Base-by-base conservation (phyloP, 2,329 filamentous ascomycete species). In the Curvularia eragrostidis region DNA sequence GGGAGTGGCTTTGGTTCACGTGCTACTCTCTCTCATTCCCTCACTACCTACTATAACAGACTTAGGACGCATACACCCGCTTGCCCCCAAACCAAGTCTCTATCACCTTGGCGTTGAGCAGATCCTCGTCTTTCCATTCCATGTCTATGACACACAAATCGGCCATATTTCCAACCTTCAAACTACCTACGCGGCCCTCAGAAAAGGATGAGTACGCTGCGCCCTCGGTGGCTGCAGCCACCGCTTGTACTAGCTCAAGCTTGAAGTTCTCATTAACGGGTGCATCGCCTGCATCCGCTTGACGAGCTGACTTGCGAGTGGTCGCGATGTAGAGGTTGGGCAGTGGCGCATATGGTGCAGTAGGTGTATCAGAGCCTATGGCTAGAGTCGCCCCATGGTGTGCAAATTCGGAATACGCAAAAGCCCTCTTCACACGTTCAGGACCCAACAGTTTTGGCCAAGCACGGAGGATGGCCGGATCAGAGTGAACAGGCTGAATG, bases 401-500 rank as follows among this genome's bases (percentile, higher is more conserved):
- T 42, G 84, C 82, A 61, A 89, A 87, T 46, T 89, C 86, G 41
- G 81, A 80, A 71, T 89, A 89, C 0, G 87, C 84, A 65, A 89
- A 89, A 0, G 85, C 86, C 13, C 86, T 79, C 49, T 78, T 78
- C 74, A 86, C 84, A 1, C 86, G 79, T 15, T 81, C 75, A 1
- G 72, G 66, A 1, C 85, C 86, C 3, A 89, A 74, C 15, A 89
- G 79, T 7, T 78, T 75, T 0, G 85, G 85, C 85, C 87, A 90
- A 0, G 85, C 86, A 26, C 81, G 78, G 3, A 89, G 75, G 54
- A 88, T 86, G 0, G 85, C 84, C 0, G 87, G 87, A 71, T 97
- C 93, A 65, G 93, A 91, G 76, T 93, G 96, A 79, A 96, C 96
- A 21, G 93, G 95, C 80, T 97, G 91, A 64, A 97, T 96, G 55